Evolutionary conservation across 768 basidiomycete species (phyloP).

Genomic region (Crucibulum laeve): DNA sequence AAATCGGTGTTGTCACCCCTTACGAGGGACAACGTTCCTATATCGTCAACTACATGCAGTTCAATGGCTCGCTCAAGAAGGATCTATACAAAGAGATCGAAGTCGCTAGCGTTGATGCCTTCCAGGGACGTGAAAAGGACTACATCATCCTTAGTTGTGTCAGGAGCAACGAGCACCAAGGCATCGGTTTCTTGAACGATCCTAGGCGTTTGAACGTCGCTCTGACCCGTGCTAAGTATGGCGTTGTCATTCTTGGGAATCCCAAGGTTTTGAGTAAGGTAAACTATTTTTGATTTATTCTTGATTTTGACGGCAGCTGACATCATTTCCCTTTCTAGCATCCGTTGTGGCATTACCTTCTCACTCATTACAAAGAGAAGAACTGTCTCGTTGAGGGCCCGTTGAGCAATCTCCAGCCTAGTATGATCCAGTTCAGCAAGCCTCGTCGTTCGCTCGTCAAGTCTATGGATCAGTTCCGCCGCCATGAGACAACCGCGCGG

Average conservation of each 20-base stretch:
- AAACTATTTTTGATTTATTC: constrained; percentile 13
- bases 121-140: constrained; percentile 99
- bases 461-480: constrained; percentile 89
- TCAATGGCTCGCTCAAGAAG: constrained; percentile 99
- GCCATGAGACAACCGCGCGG: constrained; percentile 87
- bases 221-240: constrained; percentile 95
- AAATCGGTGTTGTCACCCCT: constrained; percentile 98
- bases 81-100: constrained; percentile 99
- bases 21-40: constrained; percentile 99
- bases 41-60: constrained; percentile 99
- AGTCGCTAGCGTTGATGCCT: constrained; percentile 97
- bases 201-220: constrained; percentile 96
- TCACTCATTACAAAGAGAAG: constrained; percentile 99
- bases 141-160: constrained; percentile 99
- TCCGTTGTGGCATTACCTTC: constrained; percentile 95
- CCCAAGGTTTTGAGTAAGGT: constrained; percentile 99
- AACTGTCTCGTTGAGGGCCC: constrained; percentile 93
- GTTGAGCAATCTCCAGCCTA: constrained; percentile 90
- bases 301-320: background rate
- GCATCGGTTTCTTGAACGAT: constrained; percentile 98
- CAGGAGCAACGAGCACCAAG: constrained; percentile 98
- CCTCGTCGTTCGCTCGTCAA: constrained; percentile 86
- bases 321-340: constrained; percentile 56
- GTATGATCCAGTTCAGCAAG: constrained; percentile 99
- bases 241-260: constrained; percentile 99